Evolutionary conservation across 2,329 filamentous ascomycete species (phyloP).

Genomic region (Claviceps arundinis): DNA sequence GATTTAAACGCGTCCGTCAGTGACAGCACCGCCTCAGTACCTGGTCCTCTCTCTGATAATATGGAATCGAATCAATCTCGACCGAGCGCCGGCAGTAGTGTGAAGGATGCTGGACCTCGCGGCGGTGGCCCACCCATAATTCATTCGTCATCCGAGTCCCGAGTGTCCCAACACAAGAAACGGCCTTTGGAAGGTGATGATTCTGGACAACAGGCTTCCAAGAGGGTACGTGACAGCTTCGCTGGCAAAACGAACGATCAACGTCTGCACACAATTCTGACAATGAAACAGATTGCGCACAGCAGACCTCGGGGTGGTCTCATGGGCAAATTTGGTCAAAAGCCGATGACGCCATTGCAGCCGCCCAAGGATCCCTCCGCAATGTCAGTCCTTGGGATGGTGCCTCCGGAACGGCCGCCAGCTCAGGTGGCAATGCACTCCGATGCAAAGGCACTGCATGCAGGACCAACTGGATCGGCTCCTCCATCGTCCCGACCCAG

Average conservation of each 20-base stretch:
- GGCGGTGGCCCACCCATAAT: constrained; percentile 24
- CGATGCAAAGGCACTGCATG: constrained; percentile 6
- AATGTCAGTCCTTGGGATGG: constrained; percentile 37
- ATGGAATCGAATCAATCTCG: neutral
- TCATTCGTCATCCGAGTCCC: constrained; percentile 18
- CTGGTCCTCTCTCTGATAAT: constrained; percentile 3
- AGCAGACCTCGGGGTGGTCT: constrained; percentile 19
- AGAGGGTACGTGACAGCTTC: constrained; percentile 26
- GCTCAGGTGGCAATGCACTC: constrained; percentile 10
- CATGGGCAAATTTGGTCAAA: constrained; percentile 24
- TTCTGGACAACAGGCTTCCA: constrained; percentile 18
- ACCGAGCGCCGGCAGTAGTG: neutral
- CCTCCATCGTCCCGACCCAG: constrained; percentile 8
- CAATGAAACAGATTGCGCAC: constrained; percentile 16
- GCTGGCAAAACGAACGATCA: neutral
- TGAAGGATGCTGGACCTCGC: constrained; percentile 11
- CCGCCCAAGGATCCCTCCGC: constrained; percentile 36
- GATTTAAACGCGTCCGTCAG: neutral
- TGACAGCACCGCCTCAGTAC: neutral
- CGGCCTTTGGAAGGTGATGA: constrained; percentile 27
- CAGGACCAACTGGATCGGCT: constrained; percentile 12
- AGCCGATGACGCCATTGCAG: constrained; percentile 14
- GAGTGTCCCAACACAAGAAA: constrained; percentile 25
- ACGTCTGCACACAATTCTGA: constrained; percentile 12
- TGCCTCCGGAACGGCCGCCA: constrained; percentile 30